Conservation (phyloP, 768 basidiomycete genomes). For the Candolleomyces aberdarensis region DNA sequence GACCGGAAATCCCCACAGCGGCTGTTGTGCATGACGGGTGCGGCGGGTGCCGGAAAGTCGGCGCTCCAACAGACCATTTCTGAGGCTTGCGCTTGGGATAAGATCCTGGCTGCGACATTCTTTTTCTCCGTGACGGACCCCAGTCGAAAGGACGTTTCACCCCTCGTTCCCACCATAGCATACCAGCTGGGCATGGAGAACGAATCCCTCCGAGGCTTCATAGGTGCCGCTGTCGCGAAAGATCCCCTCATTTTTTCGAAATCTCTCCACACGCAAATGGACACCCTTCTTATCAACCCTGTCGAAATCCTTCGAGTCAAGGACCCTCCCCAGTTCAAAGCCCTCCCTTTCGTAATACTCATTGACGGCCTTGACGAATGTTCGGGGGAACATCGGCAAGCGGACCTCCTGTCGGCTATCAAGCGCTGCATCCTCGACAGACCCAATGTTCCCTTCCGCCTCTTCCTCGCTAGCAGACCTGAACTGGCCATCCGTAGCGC, state of each 20-base stretch:
- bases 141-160: too few species aligned
- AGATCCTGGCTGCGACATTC: too few species aligned
- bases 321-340: not conserved
- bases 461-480: slow-evolving; percentile 14
- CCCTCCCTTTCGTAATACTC: not conserved
- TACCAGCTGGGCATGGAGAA: slow-evolving; percentile 7
- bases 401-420: slow-evolving; percentile 7
- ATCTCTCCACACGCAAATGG: slow-evolving; percentile 6
- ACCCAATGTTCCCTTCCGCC: slow-evolving; percentile 2
- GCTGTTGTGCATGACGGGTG: too few species aligned
- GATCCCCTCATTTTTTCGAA: not conserved
- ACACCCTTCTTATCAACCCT: slow-evolving; percentile 6
- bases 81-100: too few species aligned
- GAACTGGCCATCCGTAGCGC: slow-evolving; percentile 10
- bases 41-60: too few species aligned
- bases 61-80: too few species aligned
- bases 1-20: too few species aligned
- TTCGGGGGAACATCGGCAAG: slow-evolving; percentile 3
- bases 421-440: not conserved
- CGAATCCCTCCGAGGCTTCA: not conserved
- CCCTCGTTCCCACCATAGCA: slow-evolving; percentile 8
- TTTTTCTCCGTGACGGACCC: too few species aligned
- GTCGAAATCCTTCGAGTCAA: not conserved
- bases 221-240: not conserved
- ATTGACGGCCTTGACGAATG: slow-evolving; percentile 15